Evolutionary conservation across 192 early-diverging fungal genomes (phyloP).

Genomic region (Coemansia furcata): DNA sequence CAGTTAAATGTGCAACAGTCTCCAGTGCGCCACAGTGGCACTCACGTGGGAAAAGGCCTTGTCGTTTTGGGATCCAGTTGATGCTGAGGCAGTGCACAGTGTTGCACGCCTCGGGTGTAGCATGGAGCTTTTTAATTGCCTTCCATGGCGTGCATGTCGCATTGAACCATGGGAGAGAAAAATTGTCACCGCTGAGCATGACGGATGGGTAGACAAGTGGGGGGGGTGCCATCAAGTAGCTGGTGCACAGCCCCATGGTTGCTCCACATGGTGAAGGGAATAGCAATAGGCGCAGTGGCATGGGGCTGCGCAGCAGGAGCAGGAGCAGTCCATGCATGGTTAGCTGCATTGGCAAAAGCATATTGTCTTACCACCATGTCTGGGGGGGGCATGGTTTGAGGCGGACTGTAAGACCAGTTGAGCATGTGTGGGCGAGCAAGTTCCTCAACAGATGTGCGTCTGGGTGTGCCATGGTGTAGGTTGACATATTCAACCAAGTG

Average conservation of each 20-base stretch:
- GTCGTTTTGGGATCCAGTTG: no score
- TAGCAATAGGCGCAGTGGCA: neutral
- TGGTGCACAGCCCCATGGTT: neutral
- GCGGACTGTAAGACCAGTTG: neutral
- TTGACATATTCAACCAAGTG: neutral
- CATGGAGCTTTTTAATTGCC: neutral
- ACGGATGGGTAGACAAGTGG: neutral
- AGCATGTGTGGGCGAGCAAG: neutral
- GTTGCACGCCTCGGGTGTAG: neutral
- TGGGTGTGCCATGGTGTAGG: neutral
- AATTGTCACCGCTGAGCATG: neutral
- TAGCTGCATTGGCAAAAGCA: no score
- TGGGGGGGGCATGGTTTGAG: neutral
- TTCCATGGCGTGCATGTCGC: neutral
- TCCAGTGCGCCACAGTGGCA: no score
- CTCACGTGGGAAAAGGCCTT: no score
- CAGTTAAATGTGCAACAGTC: no score
- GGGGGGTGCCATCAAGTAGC: neutral
- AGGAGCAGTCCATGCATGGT: no score
- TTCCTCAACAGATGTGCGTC: neutral
- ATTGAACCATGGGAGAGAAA: neutral
- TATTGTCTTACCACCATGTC: no score
- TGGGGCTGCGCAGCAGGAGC: no score
- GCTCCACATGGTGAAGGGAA: neutral
- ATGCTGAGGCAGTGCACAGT: neutral